Percentiles rank a stretch among this genome's conserved stretches.
These are phyloP conservation scores for Coffea canephora DNA, from an alignment of 257 asterid species.

Conservation along the genomic window DNA sequence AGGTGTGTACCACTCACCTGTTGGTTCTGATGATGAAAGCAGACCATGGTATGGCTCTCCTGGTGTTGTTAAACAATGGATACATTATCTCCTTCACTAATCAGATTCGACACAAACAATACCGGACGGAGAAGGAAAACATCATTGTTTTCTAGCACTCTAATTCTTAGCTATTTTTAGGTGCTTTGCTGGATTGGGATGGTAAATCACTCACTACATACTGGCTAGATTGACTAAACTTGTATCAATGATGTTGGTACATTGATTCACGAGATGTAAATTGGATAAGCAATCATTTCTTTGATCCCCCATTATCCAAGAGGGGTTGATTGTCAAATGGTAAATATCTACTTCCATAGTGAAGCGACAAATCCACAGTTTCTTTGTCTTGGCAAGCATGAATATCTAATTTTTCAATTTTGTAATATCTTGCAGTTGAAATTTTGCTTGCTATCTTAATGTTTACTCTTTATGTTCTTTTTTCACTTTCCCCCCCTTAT, in stretches of 20 bases:
- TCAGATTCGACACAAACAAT: constrained; percentile 1
- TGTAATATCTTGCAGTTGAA: no score
- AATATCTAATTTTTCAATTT: no score
- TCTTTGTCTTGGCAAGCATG: no score
- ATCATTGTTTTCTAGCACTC: not conserved
- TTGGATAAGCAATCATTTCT: no score
- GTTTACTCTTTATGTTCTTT: no score
- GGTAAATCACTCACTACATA: not conserved
- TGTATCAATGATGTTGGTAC: not conserved
- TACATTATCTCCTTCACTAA: constrained; percentile 65
- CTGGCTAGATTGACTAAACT: not conserved
- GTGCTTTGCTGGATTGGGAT: not conserved
- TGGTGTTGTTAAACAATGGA: constrained; percentile 74
- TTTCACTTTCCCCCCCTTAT: no score
- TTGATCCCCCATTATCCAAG: no score
- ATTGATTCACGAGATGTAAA: not conserved
- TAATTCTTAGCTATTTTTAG: not conserved
- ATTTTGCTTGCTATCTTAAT: no score
- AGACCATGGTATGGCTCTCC: constrained; percentile 97
- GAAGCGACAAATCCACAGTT: no score
- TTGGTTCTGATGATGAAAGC: constrained; percentile 68
- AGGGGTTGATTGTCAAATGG: no score
- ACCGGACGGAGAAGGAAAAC: not conserved
- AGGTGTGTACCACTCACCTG: constrained; percentile 84
- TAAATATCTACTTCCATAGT: no score